phyloP scores from a whole-genome alignment of 2,329 filamentous ascomycete species.

The Penicillium thymicola region DNA sequence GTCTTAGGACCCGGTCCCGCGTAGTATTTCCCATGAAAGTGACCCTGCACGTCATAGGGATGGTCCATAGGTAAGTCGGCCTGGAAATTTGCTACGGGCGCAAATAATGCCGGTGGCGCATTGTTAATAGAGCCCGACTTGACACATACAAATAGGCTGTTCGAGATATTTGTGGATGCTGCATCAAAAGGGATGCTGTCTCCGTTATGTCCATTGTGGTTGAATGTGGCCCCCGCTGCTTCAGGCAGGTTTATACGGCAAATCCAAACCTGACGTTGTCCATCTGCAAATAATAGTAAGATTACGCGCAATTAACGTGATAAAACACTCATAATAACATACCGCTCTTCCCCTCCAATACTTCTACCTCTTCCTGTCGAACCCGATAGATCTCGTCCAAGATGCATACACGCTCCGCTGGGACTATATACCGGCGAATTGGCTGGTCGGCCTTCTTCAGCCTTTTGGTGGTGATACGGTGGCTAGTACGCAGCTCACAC shows the following conservation, averaged over 20 bases:
- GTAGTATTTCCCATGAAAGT: neutral
- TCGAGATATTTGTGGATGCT: neutral
- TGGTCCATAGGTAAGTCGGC: neutral
- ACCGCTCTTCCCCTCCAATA: conserved; percentile 27
- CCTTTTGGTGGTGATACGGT: conserved; percentile 37
- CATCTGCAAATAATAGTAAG: conserved; percentile 24
- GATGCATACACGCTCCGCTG: conserved; percentile 33
- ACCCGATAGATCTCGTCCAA: conserved; percentile 42
- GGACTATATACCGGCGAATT: conserved; percentile 36
- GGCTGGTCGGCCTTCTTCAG: conserved; percentile 41
- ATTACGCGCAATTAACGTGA: neutral
- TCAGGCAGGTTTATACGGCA: conserved; percentile 29
- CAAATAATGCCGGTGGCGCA: neutral
- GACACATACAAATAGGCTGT: neutral
- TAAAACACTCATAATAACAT: neutral
- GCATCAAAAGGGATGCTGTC: neutral
- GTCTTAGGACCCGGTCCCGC: conserved; percentile 1
- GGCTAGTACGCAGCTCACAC: conserved; percentile 34
- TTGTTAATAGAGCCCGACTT: neutral
- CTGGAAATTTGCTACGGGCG: neutral
- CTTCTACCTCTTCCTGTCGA: conserved; percentile 38
- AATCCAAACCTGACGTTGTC: conserved; percentile 24
- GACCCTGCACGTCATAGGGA: neutral
- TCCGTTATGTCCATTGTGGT: neutral
- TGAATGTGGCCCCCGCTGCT: conserved; percentile 14